These are phyloP conservation scores for Salicornia ramosissima DNA, from an alignment of 148 eudicot species.

Conservation along the genomic window DNA sequence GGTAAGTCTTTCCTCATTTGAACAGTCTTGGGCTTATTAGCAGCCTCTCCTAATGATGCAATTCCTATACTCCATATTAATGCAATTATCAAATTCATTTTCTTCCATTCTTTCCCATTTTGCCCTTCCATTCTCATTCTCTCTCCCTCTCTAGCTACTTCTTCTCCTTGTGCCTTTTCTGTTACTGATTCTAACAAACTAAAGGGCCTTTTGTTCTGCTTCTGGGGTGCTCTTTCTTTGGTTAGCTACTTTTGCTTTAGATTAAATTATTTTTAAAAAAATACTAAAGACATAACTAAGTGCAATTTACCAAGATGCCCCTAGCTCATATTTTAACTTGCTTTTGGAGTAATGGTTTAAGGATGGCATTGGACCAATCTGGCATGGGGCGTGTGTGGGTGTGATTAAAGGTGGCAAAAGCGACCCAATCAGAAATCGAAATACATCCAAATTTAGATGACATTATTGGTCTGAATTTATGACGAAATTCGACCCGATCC, in stretches of 20 bases:
- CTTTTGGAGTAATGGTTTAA: no score
- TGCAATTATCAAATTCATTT: not conserved
- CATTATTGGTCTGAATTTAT: no score
- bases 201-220: no score
- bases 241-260: conserved; percentile 1
- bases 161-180: not conserved
- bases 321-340: no score
- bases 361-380: no score
- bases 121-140: conserved; percentile 12
- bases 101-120: conserved; percentile 12
- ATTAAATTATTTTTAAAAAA: no score
- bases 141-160: not conserved
- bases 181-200: not conserved
- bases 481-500: no score
- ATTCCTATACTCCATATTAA: not conserved
- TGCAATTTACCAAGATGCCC: conserved; percentile 3
- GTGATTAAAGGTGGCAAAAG: no score
- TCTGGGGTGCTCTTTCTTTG: not conserved
- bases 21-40: conserved; percentile 27
- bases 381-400: no score
- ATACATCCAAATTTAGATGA: no score
- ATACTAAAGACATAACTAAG: no score
- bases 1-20: conserved; percentile 31
- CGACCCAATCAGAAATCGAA: no score
- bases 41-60: not conserved